Evolutionary conservation across 148 eudicot species (phyloP).

Genomic region (Cornus suecica): DNA sequence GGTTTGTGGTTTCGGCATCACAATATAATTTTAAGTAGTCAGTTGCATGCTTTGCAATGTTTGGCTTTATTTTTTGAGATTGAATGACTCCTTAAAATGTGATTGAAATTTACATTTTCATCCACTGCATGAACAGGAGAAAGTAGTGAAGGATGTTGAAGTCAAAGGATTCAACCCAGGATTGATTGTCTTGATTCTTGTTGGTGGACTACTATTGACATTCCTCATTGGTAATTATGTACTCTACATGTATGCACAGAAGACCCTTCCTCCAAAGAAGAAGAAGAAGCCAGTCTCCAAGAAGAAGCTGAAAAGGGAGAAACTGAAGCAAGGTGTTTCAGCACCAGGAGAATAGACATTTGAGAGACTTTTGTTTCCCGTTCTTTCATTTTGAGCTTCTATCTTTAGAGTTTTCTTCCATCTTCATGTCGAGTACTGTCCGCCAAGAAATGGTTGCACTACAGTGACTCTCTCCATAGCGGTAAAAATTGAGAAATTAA

Average conservation of each 20-base stretch:
- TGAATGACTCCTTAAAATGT: not conserved
- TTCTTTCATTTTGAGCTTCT: constrained; percentile 7
- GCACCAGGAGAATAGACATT: constrained; percentile 77
- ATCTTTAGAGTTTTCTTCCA: not conserved
- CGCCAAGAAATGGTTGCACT: constrained; percentile 10
- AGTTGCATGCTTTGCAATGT: not conserved
- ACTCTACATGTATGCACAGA: constrained; percentile 84
- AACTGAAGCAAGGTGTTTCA: constrained; percentile 91
- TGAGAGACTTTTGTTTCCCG: not conserved
- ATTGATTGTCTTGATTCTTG: constrained; percentile 74
- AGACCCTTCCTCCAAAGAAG: constrained; percentile 85
- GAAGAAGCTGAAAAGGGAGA: constrained; percentile 98
- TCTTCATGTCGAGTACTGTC: not conserved
- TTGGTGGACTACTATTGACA: constrained; percentile 72
- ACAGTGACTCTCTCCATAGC: not conserved
- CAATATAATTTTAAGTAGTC: not conserved
- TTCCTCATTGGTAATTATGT: constrained; percentile 80
- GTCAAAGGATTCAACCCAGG: constrained; percentile 85
- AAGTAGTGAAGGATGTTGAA: constrained; percentile 32
- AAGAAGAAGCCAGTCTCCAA: constrained; percentile 96
- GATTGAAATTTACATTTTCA: not conserved
- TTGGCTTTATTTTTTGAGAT: not conserved
- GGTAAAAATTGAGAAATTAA: constrained; percentile 2
- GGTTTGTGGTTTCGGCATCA: not conserved
- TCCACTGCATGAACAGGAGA: constrained; percentile 20